These are phyloP conservation scores for Sungouiozyma intestinalis DNA, from an alignment of 805 yeast genomes.

Conservation along the genomic window DNA sequence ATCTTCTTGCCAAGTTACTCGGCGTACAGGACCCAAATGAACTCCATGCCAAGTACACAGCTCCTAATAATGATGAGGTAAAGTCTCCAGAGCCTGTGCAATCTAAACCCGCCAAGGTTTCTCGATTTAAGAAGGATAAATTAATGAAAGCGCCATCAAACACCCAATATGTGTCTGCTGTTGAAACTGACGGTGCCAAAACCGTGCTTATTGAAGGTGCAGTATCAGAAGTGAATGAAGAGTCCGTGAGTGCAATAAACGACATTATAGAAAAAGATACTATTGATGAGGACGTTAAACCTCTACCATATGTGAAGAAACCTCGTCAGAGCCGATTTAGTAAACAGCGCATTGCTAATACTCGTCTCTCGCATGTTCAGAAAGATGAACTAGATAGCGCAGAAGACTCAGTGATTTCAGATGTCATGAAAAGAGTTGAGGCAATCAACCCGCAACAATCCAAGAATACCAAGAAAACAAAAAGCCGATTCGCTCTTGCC, in stretches of 20 bases:
- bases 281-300: conserved; percentile 1
- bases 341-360: conserved; percentile 4
- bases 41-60: conserved; percentile 20
- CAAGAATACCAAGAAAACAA: not conserved
- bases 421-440: not conserved
- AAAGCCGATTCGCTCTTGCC: not conserved
- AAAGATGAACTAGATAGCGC: conserved; percentile 3
- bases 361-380: conserved; percentile 5
- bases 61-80: conserved; percentile 8
- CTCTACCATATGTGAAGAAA: not conserved
- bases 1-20: conserved; percentile 23
- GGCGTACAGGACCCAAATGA: conserved; percentile 27
- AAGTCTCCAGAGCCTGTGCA: not conserved
- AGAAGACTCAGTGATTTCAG: not conserved
- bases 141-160: not conserved
- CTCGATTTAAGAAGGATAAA: not conserved
- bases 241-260: not conserved
- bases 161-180: not conserved
- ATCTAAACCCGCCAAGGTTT: not conserved
- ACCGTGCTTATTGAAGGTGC: not conserved
- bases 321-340: conserved; percentile 4
- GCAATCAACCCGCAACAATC: not conserved
- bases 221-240: not conserved
- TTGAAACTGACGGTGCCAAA: too few species aligned
- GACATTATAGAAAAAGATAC: not conserved